Percentiles rank a stretch among this genome's conserved stretches.
Conservation (phyloP, 768 basidiomycete species). For the Boletus patriciae region DNA sequence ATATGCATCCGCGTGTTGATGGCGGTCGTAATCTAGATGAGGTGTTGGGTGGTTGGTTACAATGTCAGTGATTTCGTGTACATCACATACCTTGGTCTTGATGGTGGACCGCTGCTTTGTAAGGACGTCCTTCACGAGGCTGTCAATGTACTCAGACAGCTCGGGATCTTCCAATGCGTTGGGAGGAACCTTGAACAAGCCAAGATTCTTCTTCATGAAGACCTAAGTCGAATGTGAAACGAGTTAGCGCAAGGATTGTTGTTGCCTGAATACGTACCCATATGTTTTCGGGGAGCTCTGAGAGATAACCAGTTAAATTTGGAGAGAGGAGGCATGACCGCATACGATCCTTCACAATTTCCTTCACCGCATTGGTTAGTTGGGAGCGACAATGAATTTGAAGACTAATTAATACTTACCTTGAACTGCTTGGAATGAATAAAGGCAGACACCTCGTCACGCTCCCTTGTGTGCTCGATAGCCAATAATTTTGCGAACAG, state of each 20-base stretch:
- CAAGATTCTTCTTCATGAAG: neutral
- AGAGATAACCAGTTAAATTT: neutral
- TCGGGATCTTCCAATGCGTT: neutral
- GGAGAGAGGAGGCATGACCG: neutral
- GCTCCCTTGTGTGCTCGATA: no score
- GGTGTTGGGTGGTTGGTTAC: no score
- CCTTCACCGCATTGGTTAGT: neutral
- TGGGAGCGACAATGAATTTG: no score
- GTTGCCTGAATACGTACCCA: neutral
- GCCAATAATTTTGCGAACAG: no score
- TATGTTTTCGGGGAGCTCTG: neutral
- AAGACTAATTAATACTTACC: no score
- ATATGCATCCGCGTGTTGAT: no score
- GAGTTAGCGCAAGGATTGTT: neutral
- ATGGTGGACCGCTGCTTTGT: neutral
- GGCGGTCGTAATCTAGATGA: no score
- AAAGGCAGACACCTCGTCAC: no score
- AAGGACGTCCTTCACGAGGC: neutral
- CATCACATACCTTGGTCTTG: neutral
- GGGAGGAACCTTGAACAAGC: neutral
- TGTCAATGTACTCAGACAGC: neutral
- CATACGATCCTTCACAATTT: neutral
- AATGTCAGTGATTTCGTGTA: no score
- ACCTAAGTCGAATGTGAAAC: neutral
- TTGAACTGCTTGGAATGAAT: no score